Percentiles rank a stretch among this genome's conserved stretches.
Conservation (phyloP, 2,329 filamentous ascomycete genomes). For the Colletotrichum siamense region DNA sequence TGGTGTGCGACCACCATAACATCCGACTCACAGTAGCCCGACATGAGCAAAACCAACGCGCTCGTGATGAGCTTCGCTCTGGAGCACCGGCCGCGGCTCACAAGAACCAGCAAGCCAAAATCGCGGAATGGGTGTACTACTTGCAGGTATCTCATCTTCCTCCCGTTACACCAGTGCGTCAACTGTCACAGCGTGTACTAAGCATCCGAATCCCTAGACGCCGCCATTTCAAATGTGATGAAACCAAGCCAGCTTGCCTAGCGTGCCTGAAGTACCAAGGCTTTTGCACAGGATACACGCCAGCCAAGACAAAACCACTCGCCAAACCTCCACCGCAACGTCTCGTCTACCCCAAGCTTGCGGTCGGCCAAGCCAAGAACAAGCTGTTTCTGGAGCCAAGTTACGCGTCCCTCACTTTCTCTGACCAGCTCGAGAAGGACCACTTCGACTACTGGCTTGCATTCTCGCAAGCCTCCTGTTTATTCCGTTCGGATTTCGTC, state of each 20-base stretch:
- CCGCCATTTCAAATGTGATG: slow-evolving; percentile 7
- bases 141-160: not conserved
- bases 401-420: not conserved
- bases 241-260: not conserved
- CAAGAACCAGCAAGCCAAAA: slow-evolving; percentile 3
- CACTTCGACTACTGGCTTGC: slow-evolving; percentile 4
- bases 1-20: not conserved
- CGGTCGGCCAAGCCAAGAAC: not conserved
- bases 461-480: not conserved
- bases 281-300: not conserved
- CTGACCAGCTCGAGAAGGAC: slow-evolving; percentile 3
- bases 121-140: not conserved
- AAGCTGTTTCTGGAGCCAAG: not conserved
- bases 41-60: not conserved
- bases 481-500: not conserved
- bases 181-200: not conserved
- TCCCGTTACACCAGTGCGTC: not conserved
- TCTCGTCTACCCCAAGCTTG: not conserved
- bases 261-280: slow-evolving; percentile 8
- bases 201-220: not conserved
- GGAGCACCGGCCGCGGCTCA: not conserved
- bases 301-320: not conserved
- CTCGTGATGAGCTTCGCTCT: not conserved
- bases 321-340: not conserved
- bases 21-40: not conserved